Percentiles rank a stretch among this genome's conserved stretches.
phyloP scores from a whole-genome alignment of 257 asterid species.

The Linderniella brevidens region DNA sequence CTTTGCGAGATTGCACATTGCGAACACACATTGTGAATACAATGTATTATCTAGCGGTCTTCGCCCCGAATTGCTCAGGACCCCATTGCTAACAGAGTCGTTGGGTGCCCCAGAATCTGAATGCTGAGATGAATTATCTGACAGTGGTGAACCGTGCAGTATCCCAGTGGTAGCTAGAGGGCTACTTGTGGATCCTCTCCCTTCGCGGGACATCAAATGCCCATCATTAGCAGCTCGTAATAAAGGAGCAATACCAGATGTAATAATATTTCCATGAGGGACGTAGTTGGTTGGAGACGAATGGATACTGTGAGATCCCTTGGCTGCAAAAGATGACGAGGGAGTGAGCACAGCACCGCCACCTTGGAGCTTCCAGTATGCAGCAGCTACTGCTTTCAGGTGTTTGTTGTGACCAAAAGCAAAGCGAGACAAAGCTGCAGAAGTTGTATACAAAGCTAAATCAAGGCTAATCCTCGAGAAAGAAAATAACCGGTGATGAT shows the following conservation, averaged over 20 bases:
- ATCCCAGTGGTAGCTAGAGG: conserved; percentile 73
- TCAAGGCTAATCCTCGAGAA: too few species aligned
- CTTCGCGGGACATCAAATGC: conserved; percentile 53
- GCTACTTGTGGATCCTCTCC: conserved; percentile 76
- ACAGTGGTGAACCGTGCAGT: conserved; percentile 94
- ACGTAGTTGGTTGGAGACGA: conserved; percentile 63
- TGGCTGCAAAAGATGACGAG: conserved; percentile 60
- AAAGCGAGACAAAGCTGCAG: conserved; percentile 90
- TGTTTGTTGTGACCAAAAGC: conserved; percentile 95
- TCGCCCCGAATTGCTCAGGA: conserved; percentile 48
- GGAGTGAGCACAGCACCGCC: conserved; percentile 63
- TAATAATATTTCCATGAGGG: conserved; percentile 54
- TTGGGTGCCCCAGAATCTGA: conserved; percentile 75
- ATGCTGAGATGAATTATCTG: conserved; percentile 90
- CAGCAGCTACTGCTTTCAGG: conserved; percentile 86
- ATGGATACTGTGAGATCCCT: conserved; percentile 63
- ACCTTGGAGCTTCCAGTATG: conserved; percentile 74
- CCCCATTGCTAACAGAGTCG: conserved; percentile 64
- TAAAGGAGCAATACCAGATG: conserved; percentile 55
- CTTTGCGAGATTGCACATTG: conserved; percentile 83
- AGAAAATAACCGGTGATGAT: too few species aligned
- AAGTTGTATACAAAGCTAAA: not conserved
- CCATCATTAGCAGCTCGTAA: conserved; percentile 48
- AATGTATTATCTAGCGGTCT: conserved; percentile 68
- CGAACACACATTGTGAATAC: conserved; percentile 75